Base-by-base conservation (phyloP, 176 grass and related monocot genomes). In the Cymbopogon citratus region DNA sequence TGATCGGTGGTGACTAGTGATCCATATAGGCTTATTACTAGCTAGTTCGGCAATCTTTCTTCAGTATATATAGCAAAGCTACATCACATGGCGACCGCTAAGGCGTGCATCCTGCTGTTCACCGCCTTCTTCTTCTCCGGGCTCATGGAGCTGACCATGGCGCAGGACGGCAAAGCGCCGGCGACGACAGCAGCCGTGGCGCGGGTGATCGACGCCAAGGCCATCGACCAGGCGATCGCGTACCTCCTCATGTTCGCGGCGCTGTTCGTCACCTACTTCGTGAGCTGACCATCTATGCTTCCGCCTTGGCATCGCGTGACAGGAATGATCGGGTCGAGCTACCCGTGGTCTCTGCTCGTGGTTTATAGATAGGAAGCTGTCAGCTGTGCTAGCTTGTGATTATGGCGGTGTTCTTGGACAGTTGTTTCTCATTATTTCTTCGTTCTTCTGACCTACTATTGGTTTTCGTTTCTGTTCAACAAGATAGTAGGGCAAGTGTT, bases 81-180 rank as follows among this genome's bases (percentile, higher is more conserved):
- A 54, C 16, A 23, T 88, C 10, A 54, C 6, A 24, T 88, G 86
- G 61, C 21, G 14, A 19, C n/a, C 1, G 1, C 46, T 35, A 84
- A 63, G 49, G 61, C 24, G 28, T 84, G 13, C 69, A 3, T 69
- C 27, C 39, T 75, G 61, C 76, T 84, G 40, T 43, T 80, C 76
- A 26, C 63, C 0, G 39, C 63, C 5, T 80, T 76, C 76, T 80
- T 88, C 86, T 79, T 87, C 81, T 70, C 79, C 13, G 76, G 81
- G 5, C 52, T 84, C 69, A 89, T 84, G 70, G 63, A 80, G 29
- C 40, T 89, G 16, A 51, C 51, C 40, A 56, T 73, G 71, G 69
- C 70, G 70, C 70, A 88, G 16, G 86, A 44, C 23, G 2, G 21
- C 5, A 8, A 8, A 56, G 52, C 49, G 12, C 7, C 39, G 25